Evolutionary conservation across 129 eudicot species (phyloP).

Genomic region (Solidago caesia): DNA sequence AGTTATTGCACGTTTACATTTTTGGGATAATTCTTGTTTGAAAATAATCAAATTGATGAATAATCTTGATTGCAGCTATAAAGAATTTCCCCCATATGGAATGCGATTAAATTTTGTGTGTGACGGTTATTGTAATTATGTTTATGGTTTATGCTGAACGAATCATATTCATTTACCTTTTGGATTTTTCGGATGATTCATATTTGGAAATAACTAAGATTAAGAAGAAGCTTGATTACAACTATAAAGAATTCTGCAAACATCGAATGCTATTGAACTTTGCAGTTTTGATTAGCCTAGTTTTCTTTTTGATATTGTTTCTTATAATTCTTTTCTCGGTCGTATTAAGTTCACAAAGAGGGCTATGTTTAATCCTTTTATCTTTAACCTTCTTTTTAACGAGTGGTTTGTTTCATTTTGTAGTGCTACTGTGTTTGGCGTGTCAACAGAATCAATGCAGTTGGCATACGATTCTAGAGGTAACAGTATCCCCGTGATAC

Average conservation of each 20-base stretch:
- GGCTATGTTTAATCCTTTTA: no score
- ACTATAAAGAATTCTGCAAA: not conserved
- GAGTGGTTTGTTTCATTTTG: slow-evolving; percentile 24
- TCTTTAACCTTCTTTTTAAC: not conserved
- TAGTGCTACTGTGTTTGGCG: slow-evolving; percentile 93
- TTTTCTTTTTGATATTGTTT: not conserved
- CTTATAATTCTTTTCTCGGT: no score
- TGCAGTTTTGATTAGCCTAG: not conserved
- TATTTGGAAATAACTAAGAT: not conserved
- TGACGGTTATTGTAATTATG: slow-evolving; percentile 5
- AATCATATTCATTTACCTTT: not conserved
- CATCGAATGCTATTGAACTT: not conserved
- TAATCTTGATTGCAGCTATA: not conserved
- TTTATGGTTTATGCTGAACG: not conserved
- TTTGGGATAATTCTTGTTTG: not conserved
- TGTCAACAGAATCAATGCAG: slow-evolving; percentile 95
- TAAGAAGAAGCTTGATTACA: not conserved
- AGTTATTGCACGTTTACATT: not conserved
- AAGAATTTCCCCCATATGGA: not conserved
- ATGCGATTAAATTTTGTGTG: slow-evolving; percentile 8
- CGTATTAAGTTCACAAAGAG: no score
- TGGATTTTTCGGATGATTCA: not conserved
- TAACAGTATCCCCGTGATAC: slow-evolving; percentile 80
- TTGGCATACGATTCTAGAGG: slow-evolving; percentile 77
- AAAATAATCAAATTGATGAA: not conserved